Conservation (phyloP, 2,329 filamentous ascomycete species). For the Ceratocystis ficicola region DNA sequence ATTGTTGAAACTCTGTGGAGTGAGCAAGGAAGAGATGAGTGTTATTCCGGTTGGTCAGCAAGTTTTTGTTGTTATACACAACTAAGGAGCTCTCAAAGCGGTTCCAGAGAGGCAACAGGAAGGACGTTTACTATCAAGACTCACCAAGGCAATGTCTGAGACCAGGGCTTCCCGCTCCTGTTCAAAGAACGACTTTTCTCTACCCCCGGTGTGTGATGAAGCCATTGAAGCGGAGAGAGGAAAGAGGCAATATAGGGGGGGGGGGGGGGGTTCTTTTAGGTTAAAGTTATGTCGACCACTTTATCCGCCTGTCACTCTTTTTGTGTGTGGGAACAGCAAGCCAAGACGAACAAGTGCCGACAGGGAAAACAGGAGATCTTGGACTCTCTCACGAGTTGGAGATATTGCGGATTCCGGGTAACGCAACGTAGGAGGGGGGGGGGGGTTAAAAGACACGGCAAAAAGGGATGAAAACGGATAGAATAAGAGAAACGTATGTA, state of each 20-base stretch:
- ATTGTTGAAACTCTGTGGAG: conserved; percentile 61
- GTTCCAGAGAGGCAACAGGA: not conserved
- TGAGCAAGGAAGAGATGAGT: not conserved
- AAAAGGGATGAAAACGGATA: not conserved
- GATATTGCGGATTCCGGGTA: not conserved
- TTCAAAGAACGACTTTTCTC: conserved; percentile 56
- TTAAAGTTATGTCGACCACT: no score
- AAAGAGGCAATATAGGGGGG: not conserved
- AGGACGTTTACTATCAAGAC: conserved; percentile 22
- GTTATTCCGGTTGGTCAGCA: not conserved
- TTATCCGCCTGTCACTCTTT: no score
- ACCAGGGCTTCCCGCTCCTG: conserved; percentile 61
- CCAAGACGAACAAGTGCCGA: no score
- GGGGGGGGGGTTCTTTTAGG: not conserved
- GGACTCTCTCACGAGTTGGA: not conserved
- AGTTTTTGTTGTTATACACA: not conserved
- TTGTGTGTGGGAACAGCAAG: no score
- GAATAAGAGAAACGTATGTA: not conserved
- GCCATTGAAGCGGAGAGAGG: conserved; percentile 1
- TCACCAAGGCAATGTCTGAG: conserved; percentile 59
- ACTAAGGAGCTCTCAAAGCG: not conserved
- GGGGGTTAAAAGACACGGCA: not conserved
- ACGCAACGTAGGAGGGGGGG: not conserved
- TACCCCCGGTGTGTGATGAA: conserved; percentile 11
- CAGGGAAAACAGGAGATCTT: no score